A percentile compares a stretch with the other conserved stretches of the same genome.
Evolutionary conservation across 306 rosid genomes (phyloP).

Genomic region (Vigna trinervia): DNA sequence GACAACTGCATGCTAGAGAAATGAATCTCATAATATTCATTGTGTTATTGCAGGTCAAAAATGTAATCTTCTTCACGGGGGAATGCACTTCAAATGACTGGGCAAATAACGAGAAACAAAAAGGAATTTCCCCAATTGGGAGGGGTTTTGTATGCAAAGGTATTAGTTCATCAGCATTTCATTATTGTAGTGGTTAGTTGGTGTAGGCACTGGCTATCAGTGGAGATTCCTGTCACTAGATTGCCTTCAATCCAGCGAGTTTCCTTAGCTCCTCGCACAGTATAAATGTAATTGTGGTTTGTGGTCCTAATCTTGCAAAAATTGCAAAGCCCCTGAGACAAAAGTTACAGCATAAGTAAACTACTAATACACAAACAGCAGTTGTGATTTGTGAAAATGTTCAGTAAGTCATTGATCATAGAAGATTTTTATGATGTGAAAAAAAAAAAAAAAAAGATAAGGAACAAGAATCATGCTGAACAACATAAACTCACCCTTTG

Average conservation of each 20-base stretch:
- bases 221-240: constrained; percentile 46
- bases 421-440: constrained; percentile 30
- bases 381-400: constrained; percentile 11
- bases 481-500: constrained; percentile 81
- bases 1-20: constrained; percentile 25
- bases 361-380: not conserved
- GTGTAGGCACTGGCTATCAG: constrained; percentile 22
- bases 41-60: constrained; percentile 30
- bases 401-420: not conserved
- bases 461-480: constrained; percentile 14
- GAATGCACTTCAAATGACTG: constrained; percentile 34
- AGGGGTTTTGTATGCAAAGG: constrained; percentile 37
- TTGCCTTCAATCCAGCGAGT: constrained; percentile 81
- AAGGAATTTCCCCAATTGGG: constrained; percentile 36
- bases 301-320: constrained; percentile 94
- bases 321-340: constrained; percentile 84
- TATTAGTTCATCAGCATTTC: constrained; percentile 31
- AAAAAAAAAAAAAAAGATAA: not conserved
- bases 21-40: constrained; percentile 26
- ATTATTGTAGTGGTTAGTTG: constrained; percentile 36
- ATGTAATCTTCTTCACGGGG: constrained; percentile 28
- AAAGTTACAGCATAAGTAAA: constrained; percentile 27
- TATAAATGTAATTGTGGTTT: constrained; percentile 86
- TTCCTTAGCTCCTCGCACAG: constrained; percentile 86
- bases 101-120: constrained; percentile 27